These are phyloP conservation scores for Brassica balearica DNA, from an alignment of 441 rosid genomes.

Conservation along the genomic window DNA sequence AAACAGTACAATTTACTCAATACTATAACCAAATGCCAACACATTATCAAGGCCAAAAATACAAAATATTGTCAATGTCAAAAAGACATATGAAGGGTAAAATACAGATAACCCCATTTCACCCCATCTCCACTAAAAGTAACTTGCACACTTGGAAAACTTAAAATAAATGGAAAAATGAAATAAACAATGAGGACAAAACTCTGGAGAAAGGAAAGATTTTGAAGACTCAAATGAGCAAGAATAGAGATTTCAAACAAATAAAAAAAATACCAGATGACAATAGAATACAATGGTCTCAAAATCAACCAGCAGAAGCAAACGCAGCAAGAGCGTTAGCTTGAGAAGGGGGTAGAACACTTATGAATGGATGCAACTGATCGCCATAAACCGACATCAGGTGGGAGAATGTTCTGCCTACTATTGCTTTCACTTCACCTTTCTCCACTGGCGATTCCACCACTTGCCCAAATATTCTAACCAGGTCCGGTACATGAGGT, in stretches of 20 bases:
- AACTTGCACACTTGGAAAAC: conserved; percentile 4
- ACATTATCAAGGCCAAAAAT: neutral
- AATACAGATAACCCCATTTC: conserved; percentile 13
- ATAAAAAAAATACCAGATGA: neutral
- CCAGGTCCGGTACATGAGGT: conserved; percentile 80
- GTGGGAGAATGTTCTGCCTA: conserved; percentile 90
- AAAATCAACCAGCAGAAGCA: conserved; percentile 62
- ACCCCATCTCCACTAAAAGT: conserved; percentile 21
- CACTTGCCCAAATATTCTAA: conserved; percentile 89
- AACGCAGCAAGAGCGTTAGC: conserved; percentile 85
- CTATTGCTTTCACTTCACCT: conserved; percentile 82
- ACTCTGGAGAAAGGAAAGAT: conserved; percentile 25
- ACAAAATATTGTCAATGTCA: conserved; percentile 1
- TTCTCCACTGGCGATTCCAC: conserved; percentile 82
- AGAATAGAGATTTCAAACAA: neutral
- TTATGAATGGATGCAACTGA: conserved; percentile 87
- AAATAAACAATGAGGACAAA: conserved; percentile 32
- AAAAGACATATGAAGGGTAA: neutral
- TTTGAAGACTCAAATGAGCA: conserved; percentile 22
- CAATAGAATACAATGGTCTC: too few relatives aligned
- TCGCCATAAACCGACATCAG: conserved; percentile 79
- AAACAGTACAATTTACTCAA: neutral
- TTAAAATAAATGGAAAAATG: conserved; percentile 15
- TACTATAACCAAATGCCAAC: neutral
- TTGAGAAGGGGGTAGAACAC: conserved; percentile 76